These are phyloP conservation scores for Vigna hirtella DNA, from an alignment of 306 rosid species.

Conservation along the genomic window DNA sequence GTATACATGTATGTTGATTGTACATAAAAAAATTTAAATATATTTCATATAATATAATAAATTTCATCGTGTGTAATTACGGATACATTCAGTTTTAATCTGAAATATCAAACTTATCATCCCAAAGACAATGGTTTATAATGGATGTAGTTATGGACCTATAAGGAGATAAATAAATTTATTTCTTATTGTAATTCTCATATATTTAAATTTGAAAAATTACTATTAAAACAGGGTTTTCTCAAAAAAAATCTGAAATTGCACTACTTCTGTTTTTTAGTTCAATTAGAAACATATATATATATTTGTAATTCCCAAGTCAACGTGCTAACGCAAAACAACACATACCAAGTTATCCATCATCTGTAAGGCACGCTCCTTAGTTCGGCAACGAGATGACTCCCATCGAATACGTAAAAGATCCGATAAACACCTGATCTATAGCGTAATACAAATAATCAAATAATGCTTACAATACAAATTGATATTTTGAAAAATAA, in stretches of 20 bases:
- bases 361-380: conserved; percentile 83
- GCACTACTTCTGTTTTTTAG: not conserved
- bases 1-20: not conserved
- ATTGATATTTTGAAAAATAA: not conserved
- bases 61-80: too few species aligned
- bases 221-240: not conserved
- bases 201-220: too few species aligned
- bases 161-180: too few species aligned
- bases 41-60: too few species aligned
- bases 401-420: conserved; percentile 93
- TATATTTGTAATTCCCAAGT: conserved; percentile 5
- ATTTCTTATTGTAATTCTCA: too few species aligned
- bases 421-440: conserved; percentile 73
- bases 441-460: conserved; percentile 1
- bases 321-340: not conserved
- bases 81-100: too few species aligned
- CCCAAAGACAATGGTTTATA: too few species aligned
- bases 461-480: not conserved
- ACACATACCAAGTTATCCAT: conserved; percentile 86
- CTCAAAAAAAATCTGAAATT: not conserved
- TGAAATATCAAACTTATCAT: too few species aligned
- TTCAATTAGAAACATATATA: not conserved
- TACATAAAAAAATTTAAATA: too few species aligned
- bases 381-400: conserved; percentile 84
- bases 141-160: too few species aligned